Base-by-base conservation (phyloP, 2,329 filamentous ascomycete species). In the Claviceps digitariae region DNA sequence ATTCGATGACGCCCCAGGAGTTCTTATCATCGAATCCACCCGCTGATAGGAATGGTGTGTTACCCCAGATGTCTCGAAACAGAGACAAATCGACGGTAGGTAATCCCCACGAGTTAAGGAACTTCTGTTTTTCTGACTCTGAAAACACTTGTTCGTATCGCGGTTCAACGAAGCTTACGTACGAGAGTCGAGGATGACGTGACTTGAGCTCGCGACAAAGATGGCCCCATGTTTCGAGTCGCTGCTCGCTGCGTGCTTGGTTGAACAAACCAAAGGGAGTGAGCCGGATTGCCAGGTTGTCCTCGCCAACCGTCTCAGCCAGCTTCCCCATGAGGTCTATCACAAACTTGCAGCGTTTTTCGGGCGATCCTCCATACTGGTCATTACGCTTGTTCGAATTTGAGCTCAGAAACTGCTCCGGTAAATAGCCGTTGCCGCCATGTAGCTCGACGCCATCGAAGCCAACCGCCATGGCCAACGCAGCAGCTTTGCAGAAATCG, bases 121-220 rank as follows among this genome's bases (percentile, higher is more conserved):
- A 74, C 31, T 64, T 61, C 29, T 76, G 70, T 58, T 79, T 78
- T 58, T 78, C 73, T 12, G 66, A 61, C 15, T 67, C 63, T 31
- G 68, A 73, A 57, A 74, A 71, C 40, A 79, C 69, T 60, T 79
- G 76, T 54, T 80, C 76, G 59, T 70, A 79, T 17, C 73, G 68
- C 57, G 76, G 76, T 62, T 80, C 77, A 48, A 81, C 68, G 46
- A 80, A 76, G 64, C 73, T 75, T 17, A 80, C 72, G 56, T 80
- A 81, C 2, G 72, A 72, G n/a, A 79, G 61, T 4, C 62, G 58
- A 0, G 72, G 73, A 10, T 69, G 64, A 5, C 62, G 59, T 48
- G 61, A 60, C 61, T 79, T 79, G 55, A 80, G 59, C 55, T 73
- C 66, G 43, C 66, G 64, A 56, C 74, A 78, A 6, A 80, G 65